Evolutionary conservation across 352 stramenopile genomes (phyloP).

Genomic region (Peronospora tabacina): DNA sequence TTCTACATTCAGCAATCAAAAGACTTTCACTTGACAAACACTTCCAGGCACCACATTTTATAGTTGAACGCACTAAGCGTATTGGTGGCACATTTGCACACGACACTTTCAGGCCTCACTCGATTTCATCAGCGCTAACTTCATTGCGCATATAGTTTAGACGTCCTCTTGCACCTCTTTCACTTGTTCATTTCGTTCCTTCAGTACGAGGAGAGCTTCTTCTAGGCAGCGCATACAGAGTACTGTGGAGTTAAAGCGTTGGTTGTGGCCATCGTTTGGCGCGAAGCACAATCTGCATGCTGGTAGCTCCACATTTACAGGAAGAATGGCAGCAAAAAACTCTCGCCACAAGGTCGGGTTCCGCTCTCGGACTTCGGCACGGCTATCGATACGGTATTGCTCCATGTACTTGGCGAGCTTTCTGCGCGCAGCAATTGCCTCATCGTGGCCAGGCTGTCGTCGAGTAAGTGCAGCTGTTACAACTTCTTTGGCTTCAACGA

Average conservation of each 20-base stretch:
- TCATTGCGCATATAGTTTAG: neutral
- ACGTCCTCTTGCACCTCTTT: slow-evolving; percentile 6
- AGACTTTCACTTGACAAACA: too few relatives aligned
- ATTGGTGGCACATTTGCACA: too few relatives aligned
- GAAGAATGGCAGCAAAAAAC: slow-evolving; percentile 31
- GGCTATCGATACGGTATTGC: slow-evolving; percentile 23
- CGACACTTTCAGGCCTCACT: neutral
- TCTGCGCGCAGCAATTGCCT: slow-evolving; percentile 3
- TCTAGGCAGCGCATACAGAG: slow-evolving; percentile 40
- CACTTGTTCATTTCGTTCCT: slow-evolving; percentile 9
- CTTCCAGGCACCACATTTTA: neutral
- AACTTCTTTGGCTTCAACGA: slow-evolving; percentile 6
- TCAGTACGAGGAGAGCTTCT: slow-evolving; percentile 20
- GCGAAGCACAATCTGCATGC: slow-evolving; percentile 35
- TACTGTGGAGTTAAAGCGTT: slow-evolving; percentile 48
- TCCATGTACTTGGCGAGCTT: slow-evolving; percentile 35
- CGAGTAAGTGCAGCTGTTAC: slow-evolving; percentile 1
- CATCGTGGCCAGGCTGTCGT: slow-evolving; percentile 5
- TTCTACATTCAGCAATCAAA: too few relatives aligned
- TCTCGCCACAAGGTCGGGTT: slow-evolving; percentile 40
- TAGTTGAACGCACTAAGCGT: neutral
- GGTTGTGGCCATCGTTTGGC: slow-evolving; percentile 36
- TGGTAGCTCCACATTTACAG: slow-evolving; percentile 12
- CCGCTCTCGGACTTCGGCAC: slow-evolving; percentile 24
- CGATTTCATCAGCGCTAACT: neutral